Evolutionary conservation across 768 basidiomycete genomes (phyloP), one percentile per base, ranked within the genome.

Genomic region (Termitomyces sp.): DNA sequence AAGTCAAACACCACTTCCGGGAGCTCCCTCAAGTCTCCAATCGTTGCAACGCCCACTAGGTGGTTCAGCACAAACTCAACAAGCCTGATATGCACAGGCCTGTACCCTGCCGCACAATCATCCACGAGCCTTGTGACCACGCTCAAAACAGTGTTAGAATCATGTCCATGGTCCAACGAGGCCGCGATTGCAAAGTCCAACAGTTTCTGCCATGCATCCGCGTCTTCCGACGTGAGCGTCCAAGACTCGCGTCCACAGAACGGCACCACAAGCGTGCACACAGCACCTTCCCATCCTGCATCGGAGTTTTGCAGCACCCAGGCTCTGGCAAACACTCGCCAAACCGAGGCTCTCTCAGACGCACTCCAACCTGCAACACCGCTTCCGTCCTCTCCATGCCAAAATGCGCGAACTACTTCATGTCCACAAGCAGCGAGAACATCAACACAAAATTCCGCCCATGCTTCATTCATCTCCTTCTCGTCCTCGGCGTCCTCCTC

Each of bases 391-490:
- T 61, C 67, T 18, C 64, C 68, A 4, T 63, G 59, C 85, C 86
- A 88, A 67, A 90, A 89, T 32, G 68, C 74, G 54, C 75, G 71
- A 60, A 87, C 61, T n/a, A 74, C 71, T 7, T 79, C 74, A 3
- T 70, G 63, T 51, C 83, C 82, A 58, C 81, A 83, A 20, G 78
- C 69, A 9, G 76, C 70, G 33, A 82, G 60, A 7, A 80, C 75
- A 54, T 88, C 85, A 10, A 83, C 77, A 59, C 84, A 87, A 0
- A 91, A 68, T 16, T 67, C 71, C 2, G 83, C 79, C 90, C 90
- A 92, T 41, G 80, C 75, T 18, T 68, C 71, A 50, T 80, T 76
- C 12, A 84, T 79, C 33, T 77, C 71, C 40, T 80, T 75, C 2
- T 74, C 71, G 18, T 59, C 60, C 18, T 61, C 60, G 14, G 36